Conservation (phyloP, 805 yeast genomes). For the Monosporozyma servazzii region DNA sequence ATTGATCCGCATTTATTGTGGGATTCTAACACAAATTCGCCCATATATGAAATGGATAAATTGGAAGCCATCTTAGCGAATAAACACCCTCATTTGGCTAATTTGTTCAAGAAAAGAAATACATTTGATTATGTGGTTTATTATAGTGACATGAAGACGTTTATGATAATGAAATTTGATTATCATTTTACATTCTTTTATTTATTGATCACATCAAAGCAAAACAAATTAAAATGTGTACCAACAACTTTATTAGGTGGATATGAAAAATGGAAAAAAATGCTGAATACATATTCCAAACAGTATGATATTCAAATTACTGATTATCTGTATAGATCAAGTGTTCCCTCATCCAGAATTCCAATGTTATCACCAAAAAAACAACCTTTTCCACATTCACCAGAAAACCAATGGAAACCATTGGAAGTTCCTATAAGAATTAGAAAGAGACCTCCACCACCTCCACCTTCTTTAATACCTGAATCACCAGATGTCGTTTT, state of each 20-base stretch:
- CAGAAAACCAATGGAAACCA: constrained; percentile 15
- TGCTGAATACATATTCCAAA: constrained; percentile 24
- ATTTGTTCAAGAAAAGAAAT: constrained; percentile 24
- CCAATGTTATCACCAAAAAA: not conserved
- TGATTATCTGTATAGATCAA: constrained; percentile 11
- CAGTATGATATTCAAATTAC: constrained; percentile 18
- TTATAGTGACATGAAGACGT: constrained; percentile 33
- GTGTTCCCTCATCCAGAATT: not conserved
- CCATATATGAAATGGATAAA: constrained; percentile 28
- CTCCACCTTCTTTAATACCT: constrained; percentile 23
- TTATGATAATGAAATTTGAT: constrained; percentile 26
- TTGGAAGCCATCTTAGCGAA: constrained; percentile 21
- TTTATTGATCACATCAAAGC: constrained; percentile 19
- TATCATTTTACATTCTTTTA: constrained; percentile 27
- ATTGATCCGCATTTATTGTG: constrained; percentile 33
- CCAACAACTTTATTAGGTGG: constrained; percentile 37
- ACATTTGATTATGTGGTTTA: constrained; percentile 32
- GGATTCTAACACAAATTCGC: constrained; percentile 18
- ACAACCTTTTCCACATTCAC: constrained; percentile 6
- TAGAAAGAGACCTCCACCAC: constrained; percentile 22
- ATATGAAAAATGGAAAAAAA: constrained; percentile 35
- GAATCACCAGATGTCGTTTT: constrained; percentile 8
- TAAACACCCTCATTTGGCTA: constrained; percentile 3
- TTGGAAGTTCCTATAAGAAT: constrained; percentile 22
- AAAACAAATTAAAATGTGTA: constrained; percentile 10